Evolutionary conservation across 2,329 filamentous ascomycete species (phyloP).

Genomic region (Raffaelea albimanens): DNA sequence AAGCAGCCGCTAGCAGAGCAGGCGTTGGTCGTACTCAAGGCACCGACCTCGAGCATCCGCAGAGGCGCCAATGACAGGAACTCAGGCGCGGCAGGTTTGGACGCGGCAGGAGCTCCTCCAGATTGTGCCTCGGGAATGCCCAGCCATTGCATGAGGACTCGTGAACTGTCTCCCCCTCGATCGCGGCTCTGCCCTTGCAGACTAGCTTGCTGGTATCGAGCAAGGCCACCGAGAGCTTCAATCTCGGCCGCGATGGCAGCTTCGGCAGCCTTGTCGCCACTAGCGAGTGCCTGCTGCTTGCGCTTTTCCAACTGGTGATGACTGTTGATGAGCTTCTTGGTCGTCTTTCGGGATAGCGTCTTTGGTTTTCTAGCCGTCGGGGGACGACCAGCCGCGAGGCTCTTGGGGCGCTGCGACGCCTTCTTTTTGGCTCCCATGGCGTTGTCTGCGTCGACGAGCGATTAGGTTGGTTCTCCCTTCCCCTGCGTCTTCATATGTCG

Average conservation of each 20-base stretch:
- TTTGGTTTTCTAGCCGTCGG: constrained; percentile 41
- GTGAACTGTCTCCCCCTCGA: constrained; percentile 58
- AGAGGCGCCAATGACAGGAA: constrained; percentile 21
- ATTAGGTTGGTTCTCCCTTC: too few species aligned
- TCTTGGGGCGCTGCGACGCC: constrained; percentile 25
- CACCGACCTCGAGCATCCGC: constrained; percentile 79
- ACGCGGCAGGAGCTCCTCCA: constrained; percentile 1
- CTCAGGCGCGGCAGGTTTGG: neutral
- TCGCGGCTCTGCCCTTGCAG: constrained; percentile 58
- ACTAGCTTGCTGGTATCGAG: constrained; percentile 57
- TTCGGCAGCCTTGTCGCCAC: constrained; percentile 41
- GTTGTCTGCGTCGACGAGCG: too few species aligned
- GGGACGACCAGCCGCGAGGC: constrained; percentile 43
- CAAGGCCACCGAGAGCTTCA: constrained; percentile 47
- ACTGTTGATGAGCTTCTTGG: constrained; percentile 53
- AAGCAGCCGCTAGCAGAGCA: constrained; percentile 67
- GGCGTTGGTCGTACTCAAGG: constrained; percentile 74
- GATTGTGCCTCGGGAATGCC: constrained; percentile 21
- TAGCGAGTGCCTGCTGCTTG: constrained; percentile 42
- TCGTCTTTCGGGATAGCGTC: constrained; percentile 56
- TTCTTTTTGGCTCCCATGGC: constrained; percentile 40
- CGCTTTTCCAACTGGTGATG: constrained; percentile 58
- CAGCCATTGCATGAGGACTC: constrained; percentile 55
- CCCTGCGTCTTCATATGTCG: neutral
- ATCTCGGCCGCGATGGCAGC: constrained; percentile 42